Evolutionary conservation across 371 early-diverging fungal species (phyloP).

Genomic region (Lichtheimia ornata): DNA sequence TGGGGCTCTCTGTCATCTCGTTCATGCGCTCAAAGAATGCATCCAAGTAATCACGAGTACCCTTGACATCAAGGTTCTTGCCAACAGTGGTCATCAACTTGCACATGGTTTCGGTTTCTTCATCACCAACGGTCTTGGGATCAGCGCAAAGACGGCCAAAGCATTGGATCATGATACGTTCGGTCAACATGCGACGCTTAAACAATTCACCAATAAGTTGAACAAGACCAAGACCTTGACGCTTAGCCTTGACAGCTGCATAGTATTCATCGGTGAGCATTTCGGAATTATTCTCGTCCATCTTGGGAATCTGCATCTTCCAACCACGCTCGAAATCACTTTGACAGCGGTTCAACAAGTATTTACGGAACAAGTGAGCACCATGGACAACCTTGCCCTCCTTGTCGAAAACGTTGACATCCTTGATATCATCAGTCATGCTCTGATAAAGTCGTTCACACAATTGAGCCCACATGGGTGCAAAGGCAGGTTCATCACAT

Average conservation of each 20-base stretch:
- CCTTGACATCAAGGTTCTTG: slow-evolving; percentile 54
- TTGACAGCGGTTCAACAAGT: slow-evolving; percentile 90
- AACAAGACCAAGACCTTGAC: slow-evolving; percentile 91
- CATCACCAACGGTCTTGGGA: slow-evolving; percentile 83
- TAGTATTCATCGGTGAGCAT: slow-evolving; percentile 82
- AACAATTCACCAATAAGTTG: slow-evolving; percentile 95
- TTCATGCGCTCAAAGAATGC: slow-evolving; percentile 79
- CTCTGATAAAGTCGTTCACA: slow-evolving; percentile 72
- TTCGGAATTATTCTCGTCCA: slow-evolving; percentile 33
- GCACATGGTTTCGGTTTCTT: slow-evolving; percentile 91
- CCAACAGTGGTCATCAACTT: slow-evolving; percentile 91
- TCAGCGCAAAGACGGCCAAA: slow-evolving; percentile 74
- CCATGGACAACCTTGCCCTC: slow-evolving; percentile 61
- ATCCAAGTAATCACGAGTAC: slow-evolving; percentile 66
- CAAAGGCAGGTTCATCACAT: slow-evolving; percentile 90
- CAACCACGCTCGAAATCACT: slow-evolving; percentile 86
- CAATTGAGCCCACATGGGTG: slow-evolving; percentile 86
- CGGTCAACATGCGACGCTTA: slow-evolving; percentile 84
- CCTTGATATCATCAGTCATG: slow-evolving; percentile 57
- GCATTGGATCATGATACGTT: slow-evolving; percentile 91
- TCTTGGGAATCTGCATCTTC: slow-evolving; percentile 61
- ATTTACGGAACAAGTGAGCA: slow-evolving; percentile 83
- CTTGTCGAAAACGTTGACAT: slow-evolving; percentile 44
- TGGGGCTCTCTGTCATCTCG: slow-evolving; percentile 60
- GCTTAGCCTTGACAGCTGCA: slow-evolving; percentile 88